Evolutionary conservation across 83 land plant genomes (phyloP), one percentile per base, ranked within the genome.

Genomic region (Diphasiastrum complanatum): DNA sequence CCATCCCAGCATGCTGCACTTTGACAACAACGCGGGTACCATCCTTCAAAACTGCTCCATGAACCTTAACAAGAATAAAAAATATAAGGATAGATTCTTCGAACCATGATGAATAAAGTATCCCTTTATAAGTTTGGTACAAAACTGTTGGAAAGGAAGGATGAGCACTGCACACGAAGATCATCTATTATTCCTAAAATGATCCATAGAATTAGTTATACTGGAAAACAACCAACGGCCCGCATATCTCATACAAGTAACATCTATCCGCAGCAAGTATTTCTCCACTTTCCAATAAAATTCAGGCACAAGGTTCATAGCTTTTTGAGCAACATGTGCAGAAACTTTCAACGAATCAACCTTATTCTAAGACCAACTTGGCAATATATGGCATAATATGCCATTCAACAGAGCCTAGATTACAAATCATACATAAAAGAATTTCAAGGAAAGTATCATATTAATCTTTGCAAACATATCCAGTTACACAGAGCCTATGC

Each of bases 1-100:
- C 76, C 79, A 76, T 76, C 16, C 79, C 74, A 30, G 60, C 26
- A 47, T 76, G 79, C 46, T 76, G 79, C 50, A 76, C 79, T 62
- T 76, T 76, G 45, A 76, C 34, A 47, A 61, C 79, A 51, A 76
- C 70, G 3, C 61, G 65, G n/a, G 70, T 71, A 33, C 58, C 63
- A 51, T 76, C 71, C 24, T 36, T 56, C n/a, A 76, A 50, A 31
- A 34, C 19, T 47, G 55, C 79, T 45, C 71, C 76, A 71, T 76
- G 79, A 48, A 76, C 79, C 79, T 76, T 18, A 28, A 47, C 31
- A 68, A 31, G 19, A 14, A 3, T 41, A 14, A 18, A 41, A 14
- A 14, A 0, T 41, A 14, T 41, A 41, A 14, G n/a, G 18, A 41
- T 14, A 41, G 45, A 14, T 41, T 41, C 45, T 41, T 14, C n/a